Base-by-base conservation (phyloP, 192 early-diverging fungal species). In the Podila epigama region DNA sequence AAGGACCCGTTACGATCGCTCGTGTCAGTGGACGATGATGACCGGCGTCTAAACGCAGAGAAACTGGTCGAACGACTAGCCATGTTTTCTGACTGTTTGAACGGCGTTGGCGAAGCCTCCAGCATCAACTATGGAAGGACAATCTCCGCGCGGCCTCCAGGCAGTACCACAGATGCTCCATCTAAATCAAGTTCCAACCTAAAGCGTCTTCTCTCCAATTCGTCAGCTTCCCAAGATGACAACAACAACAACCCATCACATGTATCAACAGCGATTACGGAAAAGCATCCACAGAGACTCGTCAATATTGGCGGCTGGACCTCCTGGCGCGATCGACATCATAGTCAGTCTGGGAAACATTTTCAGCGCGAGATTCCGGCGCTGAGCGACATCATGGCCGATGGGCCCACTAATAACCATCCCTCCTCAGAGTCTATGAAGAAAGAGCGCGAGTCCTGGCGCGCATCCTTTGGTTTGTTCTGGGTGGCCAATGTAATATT, bases 401-500 rank as follows among this genome's bases (percentile, higher is more conserved):
- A 63, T 3, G 61, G 63, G 39, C n/a, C 52, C 0, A 56, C 48
- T 25, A 40, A 60, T 22, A 58, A 39, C 27, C 31, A 20, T 48
- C 20, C 20, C 20, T 10, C 51, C 33, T 20, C 58, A 44, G 10
- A 60, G 32, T 27, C 32, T 3, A 55, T 37, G 2, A 60, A 48
- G 27, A 63, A 57, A 16, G 65, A 75, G 35, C 63, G 52, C 20
- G 71, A 75, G 18, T 44, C 64, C 3, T 77, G 73, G 73, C 55
- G 52, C 3, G 27, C 57, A 3, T 68, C 61, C 37, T 68, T 77
- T 68, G 73, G 73, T 2, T 66, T 77, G 22, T 77, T 77, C 36
- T 77, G 73, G 73, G 71, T 75, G 4, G 71, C 71, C 12, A 52
- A 58, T 32, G 71, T 75, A 75, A 65, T 56, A n/a, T n/a, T n/a